Percentiles rank a stretch among this genome's conserved stretches.
Conservation (phyloP, 345 rosid species). For the Salix brachista region DNA sequence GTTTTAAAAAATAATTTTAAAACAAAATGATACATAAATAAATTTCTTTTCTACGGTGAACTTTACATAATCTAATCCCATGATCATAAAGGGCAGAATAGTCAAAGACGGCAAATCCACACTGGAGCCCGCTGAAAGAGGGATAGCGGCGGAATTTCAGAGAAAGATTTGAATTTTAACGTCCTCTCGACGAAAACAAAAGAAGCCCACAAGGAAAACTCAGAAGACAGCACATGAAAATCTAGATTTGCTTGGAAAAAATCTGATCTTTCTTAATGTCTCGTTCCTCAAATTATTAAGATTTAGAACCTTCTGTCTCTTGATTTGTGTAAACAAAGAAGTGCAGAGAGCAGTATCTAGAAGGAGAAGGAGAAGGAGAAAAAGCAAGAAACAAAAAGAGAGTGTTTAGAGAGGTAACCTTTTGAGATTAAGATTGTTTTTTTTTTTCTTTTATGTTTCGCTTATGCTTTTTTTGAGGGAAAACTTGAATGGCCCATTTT, state of each 20-base stretch:
- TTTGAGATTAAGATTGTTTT: not conserved
- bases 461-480: not conserved
- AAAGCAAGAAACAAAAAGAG: not conserved
- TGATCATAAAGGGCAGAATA: constrained; percentile 10
- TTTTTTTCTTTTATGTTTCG: not conserved
- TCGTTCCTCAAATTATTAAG: not conserved
- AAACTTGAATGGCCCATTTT: not conserved
- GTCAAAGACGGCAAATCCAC: not conserved
- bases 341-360: not conserved
- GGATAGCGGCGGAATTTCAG: constrained; percentile 55
- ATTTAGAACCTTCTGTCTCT: not conserved
- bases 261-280: not conserved
- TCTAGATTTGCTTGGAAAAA: too few species aligned
- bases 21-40: too few species aligned
- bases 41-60: too few species aligned
- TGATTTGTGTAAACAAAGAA: not conserved
- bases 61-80: not conserved
- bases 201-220: not conserved
- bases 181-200: not conserved
- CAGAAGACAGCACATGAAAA: not conserved
- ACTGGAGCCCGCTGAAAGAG: constrained; percentile 9
- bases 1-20: too few species aligned
- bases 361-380: not conserved
- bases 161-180: constrained; percentile 47
- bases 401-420: not conserved